Conservation (phyloP, 345 rosid genomes). For the Moringa oleifera region DNA sequence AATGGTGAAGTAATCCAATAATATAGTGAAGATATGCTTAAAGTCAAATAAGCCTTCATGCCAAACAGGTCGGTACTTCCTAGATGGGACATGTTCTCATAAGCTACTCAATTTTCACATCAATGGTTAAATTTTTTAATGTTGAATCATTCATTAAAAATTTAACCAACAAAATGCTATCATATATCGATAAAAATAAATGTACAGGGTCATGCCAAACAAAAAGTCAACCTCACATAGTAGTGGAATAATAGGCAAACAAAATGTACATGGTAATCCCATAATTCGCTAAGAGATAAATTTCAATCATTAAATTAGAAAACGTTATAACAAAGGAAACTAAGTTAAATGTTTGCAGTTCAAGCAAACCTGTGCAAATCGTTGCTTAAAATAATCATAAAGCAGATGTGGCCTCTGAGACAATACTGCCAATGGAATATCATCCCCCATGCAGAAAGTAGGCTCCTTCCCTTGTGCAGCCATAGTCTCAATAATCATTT, state of each 20-base stretch:
- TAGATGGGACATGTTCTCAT: neutral
- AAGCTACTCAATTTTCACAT: neutral
- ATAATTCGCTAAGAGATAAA: neutral
- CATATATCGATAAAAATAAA: too few relatives aligned
- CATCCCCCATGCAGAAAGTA: conserved; percentile 98
- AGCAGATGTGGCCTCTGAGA: conserved; percentile 92
- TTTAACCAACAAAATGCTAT: too few relatives aligned
- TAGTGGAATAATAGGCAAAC: too few relatives aligned
- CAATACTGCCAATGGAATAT: conserved; percentile 77
- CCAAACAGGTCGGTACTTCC: neutral
- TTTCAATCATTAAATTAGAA: neutral
- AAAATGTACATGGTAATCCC: too few relatives aligned
- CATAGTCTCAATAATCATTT: conserved; percentile 97
- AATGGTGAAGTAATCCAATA: neutral
- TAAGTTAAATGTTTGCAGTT: neutral
- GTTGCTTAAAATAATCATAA: conserved; percentile 95
- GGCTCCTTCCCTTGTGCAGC: conserved; percentile 98
- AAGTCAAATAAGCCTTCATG: neutral
- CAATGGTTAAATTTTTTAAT: neutral
- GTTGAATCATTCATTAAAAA: neutral
- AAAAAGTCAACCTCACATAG: too few relatives aligned
- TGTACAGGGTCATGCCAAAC: too few relatives aligned
- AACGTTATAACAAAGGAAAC: too few relatives aligned
- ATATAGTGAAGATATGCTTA: neutral
- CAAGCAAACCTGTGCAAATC: conserved; percentile 89